Evolutionary conservation across 2,329 filamentous ascomycete species (phyloP).

Genomic region (Chaetomium sp.): DNA sequence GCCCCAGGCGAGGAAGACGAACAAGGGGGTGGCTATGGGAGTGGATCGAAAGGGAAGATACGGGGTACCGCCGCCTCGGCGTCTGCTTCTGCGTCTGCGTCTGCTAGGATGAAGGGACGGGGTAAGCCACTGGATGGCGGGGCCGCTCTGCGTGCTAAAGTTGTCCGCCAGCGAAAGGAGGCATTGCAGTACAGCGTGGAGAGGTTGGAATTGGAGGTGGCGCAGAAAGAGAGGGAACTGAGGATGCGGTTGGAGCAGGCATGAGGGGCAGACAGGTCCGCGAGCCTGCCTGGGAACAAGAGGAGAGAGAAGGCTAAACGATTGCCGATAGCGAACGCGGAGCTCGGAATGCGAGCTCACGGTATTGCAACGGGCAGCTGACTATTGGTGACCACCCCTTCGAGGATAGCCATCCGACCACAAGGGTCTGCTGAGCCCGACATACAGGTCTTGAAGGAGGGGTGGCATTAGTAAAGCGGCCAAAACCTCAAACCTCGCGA

Average conservation of each 20-base stretch:
- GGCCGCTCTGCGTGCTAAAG: slow-evolving; percentile 47
- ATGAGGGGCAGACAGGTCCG: slow-evolving; percentile 5
- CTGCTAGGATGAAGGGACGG: slow-evolving; percentile 6
- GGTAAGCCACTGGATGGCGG: slow-evolving; percentile 44
- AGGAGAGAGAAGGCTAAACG: too few relatives aligned
- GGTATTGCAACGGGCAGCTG: too few relatives aligned
- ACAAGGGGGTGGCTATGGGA: background rate
- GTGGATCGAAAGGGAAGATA: slow-evolving; percentile 11
- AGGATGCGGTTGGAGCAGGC: slow-evolving; percentile 33
- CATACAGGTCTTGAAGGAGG: too few relatives aligned
- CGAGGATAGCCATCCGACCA: too few relatives aligned
- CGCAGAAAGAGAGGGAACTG: slow-evolving; percentile 61
- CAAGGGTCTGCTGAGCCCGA: too few relatives aligned
- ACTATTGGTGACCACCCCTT: too few relatives aligned
- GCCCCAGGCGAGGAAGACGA: slow-evolving; percentile 22
- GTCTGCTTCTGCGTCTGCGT: slow-evolving; percentile 10
- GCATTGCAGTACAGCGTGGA: slow-evolving; percentile 81
- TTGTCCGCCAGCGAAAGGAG: slow-evolving; percentile 74
- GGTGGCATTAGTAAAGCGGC: too few relatives aligned
- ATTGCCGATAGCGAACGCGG: background rate
- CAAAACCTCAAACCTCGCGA: too few relatives aligned
- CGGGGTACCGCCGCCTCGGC: background rate
- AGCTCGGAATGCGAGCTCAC: too few relatives aligned
- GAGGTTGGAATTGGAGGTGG: slow-evolving; percentile 76
- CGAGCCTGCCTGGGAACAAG: too few relatives aligned